Evolutionary conservation across 495 filamentous ascomycete genomes (phyloP), one percentile per base, ranked within the genome.

Genomic region (Lophiostoma macrostomum): DNA sequence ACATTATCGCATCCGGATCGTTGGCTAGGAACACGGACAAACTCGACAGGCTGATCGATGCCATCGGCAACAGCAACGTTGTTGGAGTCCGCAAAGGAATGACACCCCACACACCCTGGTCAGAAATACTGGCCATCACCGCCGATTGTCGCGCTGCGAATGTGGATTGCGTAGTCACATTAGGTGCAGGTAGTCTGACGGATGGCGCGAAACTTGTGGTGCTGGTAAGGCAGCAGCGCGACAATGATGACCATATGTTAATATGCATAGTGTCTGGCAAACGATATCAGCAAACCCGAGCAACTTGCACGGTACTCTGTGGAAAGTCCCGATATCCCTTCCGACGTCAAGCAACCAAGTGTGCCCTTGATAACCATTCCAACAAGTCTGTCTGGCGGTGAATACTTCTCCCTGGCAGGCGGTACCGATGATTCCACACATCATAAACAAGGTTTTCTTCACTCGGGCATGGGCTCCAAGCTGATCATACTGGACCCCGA

Each of bases 361-460:
- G 67, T 80, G 25, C 79, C 81, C 0, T 73, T 82, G 16, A 77
- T 86, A 47, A 76, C 75, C 31, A 76, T 87, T 39, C 81, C 83
- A 0, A 85, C 83, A 0, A 74, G 79, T 0, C 70, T 87, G 0
- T 84, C 81, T 1, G 83, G 74, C 1, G 82, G 79, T 16, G 81
- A 85, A 65, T 86, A 82, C 61, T 77, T 74, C 23, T 56, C 73
- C 24, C 69, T 76, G 28, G 79, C 76, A 4, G 82, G 80, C 24
- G 80, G 69, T 2, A 85, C 83, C 0, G 65, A 84, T 44, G 72
- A 77, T 41, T 45, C 57, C 35, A 79, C 74, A 2, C 63, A 72
- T 43, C 72, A 74, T 27, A 85, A 87, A 64, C 66, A 74, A 44
- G 70, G 67, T 49, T 82, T 84, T 48, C 50, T 67, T 14, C 60